Conservation (phyloP, 768 basidiomycete genomes). For the Kwoniella dendrophila region DNA sequence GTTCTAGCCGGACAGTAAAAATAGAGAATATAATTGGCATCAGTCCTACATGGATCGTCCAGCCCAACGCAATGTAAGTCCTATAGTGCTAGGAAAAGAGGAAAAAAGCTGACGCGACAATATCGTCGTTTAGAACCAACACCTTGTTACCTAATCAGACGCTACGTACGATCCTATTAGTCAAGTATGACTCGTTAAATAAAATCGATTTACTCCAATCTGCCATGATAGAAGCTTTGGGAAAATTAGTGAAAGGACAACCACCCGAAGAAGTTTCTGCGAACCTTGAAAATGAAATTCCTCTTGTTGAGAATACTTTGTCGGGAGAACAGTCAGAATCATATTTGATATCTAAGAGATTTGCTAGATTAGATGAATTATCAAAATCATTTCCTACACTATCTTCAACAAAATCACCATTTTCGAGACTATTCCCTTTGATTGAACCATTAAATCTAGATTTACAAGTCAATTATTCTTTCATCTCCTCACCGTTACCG, state of each 20-base stretch:
- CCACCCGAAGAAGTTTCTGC: constrained; percentile 14
- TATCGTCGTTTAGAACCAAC: background rate
- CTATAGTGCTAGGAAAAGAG: background rate
- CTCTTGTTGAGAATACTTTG: background rate
- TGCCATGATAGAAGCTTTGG: constrained; percentile 10
- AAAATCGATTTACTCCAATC: constrained; percentile 14
- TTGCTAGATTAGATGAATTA: constrained; percentile 55
- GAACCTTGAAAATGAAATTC: background rate
- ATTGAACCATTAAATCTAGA: constrained; percentile 74
- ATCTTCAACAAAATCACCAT: constrained; percentile 59
- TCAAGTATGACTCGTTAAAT: background rate
- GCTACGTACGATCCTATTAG: constrained; percentile 7
- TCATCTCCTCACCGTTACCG: constrained; percentile 60
- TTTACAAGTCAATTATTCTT: constrained; percentile 74
- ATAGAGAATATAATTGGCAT: constrained; percentile 9
- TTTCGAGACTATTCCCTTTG: constrained; percentile 76
- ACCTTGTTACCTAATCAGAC: constrained; percentile 22
- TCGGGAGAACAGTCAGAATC: background rate
- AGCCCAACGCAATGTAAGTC: background rate
- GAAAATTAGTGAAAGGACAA: constrained; percentile 18
- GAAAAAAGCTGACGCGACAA: constrained; percentile 1
- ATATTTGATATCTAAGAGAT: constrained; percentile 46
- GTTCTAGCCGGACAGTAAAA: constrained; percentile 5
- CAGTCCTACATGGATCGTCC: constrained; percentile 16
- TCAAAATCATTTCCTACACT: constrained; percentile 60